Evolutionary conservation across 495 filamentous ascomycete species (phyloP).

Genomic region (Trichoderma asperelloides): DNA sequence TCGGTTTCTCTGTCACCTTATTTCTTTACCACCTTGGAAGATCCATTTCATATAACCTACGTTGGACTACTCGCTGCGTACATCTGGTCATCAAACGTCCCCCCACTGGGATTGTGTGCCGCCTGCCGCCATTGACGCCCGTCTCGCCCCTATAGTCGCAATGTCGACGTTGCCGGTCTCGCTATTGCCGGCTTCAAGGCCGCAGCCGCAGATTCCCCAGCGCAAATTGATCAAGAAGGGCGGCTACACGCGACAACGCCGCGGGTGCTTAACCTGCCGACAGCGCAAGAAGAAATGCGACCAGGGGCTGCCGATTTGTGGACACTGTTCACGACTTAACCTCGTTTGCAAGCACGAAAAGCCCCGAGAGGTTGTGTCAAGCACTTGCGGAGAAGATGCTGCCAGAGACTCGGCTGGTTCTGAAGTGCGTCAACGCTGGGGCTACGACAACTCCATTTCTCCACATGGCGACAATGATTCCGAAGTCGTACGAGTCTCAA

Average conservation of each 20-base stretch:
- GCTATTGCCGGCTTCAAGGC: neutral
- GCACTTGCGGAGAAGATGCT: neutral
- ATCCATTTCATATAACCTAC: neutral
- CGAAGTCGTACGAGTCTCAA: neutral
- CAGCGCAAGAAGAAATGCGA: constrained; percentile 1
- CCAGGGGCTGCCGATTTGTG: neutral
- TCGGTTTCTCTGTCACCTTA: neutral
- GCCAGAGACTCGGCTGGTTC: neutral
- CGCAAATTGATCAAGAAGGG: neutral
- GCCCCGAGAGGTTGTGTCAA: neutral
- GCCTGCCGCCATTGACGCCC: neutral
- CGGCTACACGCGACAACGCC: neutral
- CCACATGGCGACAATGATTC: neutral
- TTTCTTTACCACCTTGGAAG: neutral
- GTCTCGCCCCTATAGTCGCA: neutral
- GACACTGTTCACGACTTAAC: neutral
- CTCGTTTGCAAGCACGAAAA: neutral
- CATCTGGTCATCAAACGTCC: neutral
- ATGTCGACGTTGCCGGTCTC: neutral
- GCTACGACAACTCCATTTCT: neutral
- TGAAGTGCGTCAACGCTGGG: neutral
- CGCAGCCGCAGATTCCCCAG: neutral
- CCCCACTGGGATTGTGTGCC: neutral
- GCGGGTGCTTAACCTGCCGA: neutral
- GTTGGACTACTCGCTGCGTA: neutral